Conservation (phyloP, 345 rosid genomes). For the Odontarrhena argentea region DNA sequence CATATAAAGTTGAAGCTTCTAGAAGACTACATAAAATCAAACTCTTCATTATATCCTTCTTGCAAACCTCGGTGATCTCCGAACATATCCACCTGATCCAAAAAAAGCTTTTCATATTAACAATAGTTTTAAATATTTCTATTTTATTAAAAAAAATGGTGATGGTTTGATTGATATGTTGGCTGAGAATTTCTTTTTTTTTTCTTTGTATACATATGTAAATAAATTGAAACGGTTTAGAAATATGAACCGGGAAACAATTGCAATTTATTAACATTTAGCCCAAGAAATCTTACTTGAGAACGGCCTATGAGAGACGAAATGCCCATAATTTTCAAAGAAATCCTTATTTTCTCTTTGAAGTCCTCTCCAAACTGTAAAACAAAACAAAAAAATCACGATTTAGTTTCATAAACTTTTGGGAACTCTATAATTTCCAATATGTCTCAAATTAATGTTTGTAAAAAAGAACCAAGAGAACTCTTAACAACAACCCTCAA, state of each 20-base stretch:
- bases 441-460: too few relatives aligned
- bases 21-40: background rate
- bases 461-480: background rate
- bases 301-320: constrained; percentile 44
- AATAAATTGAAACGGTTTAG: too few relatives aligned
- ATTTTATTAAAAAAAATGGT: too few relatives aligned
- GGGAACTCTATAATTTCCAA: too few relatives aligned
- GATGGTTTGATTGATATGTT: background rate
- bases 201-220: too few relatives aligned
- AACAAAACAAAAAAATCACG: background rate
- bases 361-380: constrained; percentile 79
- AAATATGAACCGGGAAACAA: too few relatives aligned
- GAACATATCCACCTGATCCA: constrained; percentile 41
- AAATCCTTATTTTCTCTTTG: constrained; percentile 70
- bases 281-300: constrained; percentile 41
- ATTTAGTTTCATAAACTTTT: too few relatives aligned
- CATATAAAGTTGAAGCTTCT: constrained; percentile 15
- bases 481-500: background rate
- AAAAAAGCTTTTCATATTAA: constrained; percentile 1
- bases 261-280: background rate
- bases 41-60: constrained; percentile 43
- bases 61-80: constrained; percentile 43
- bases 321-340: constrained; percentile 55
- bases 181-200: background rate
- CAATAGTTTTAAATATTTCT: too few relatives aligned